phyloP scores from a whole-genome alignment of 768 basidiomycete genomes.

The Coprinopsis marcescibilis region DNA sequence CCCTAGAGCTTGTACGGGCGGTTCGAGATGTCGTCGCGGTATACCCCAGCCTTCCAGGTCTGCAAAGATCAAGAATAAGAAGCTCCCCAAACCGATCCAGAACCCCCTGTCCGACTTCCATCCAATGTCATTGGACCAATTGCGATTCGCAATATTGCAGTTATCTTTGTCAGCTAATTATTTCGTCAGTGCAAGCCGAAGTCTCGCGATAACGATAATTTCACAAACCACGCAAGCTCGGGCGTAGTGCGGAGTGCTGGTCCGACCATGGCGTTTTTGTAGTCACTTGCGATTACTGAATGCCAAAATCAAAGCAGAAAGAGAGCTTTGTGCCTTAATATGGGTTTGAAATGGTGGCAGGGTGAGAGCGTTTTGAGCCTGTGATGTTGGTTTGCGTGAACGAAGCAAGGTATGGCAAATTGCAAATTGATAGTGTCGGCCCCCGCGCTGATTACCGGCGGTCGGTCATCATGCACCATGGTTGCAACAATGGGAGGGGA shows the following conservation, averaged over 20 bases:
- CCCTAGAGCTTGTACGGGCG: no score
- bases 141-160: slow-evolving; percentile 11
- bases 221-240: neutral
- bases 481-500: no score
- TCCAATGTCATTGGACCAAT: neutral
- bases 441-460: neutral
- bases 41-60: no score
- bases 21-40: no score
- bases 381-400: slow-evolving; percentile 1
- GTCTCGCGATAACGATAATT: slow-evolving; percentile 5
- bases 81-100: no score
- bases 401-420: neutral
- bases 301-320: neutral
- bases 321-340: neutral
- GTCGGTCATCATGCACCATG: neutral
- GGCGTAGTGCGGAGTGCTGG: neutral
- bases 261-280: neutral
- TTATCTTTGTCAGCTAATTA: slow-evolving; percentile 12
- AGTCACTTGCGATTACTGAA: neutral
- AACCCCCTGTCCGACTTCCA: neutral
- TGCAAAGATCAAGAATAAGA: no score
- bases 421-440: neutral
- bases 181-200: slow-evolving; percentile 5
- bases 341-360: neutral
- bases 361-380: neutral